Conservation (phyloP, 2,329 filamentous ascomycete genomes). For the Graphiopsis chlorocephala region DNA sequence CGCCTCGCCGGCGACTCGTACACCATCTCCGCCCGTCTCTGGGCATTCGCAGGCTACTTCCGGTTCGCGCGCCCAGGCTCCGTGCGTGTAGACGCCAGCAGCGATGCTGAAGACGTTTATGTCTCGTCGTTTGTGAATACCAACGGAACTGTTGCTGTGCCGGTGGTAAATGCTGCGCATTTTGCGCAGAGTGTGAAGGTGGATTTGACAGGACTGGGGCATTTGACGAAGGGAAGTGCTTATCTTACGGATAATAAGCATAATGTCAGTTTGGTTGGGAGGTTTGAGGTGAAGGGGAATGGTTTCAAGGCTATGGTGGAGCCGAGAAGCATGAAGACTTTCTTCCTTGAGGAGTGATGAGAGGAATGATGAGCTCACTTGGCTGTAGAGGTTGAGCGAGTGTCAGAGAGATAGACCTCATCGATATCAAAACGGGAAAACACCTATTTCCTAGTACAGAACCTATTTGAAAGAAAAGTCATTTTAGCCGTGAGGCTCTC, state of each 20-base stretch:
- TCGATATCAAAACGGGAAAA: too few species aligned
- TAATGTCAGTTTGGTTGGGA: slow-evolving; percentile 18
- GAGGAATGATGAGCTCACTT: not conserved
- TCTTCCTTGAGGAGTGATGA: slow-evolving; percentile 14
- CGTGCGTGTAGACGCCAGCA: slow-evolving; percentile 17
- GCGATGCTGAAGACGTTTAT: slow-evolving; percentile 22
- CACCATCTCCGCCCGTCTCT: slow-evolving; percentile 23
- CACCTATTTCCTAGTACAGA: too few species aligned
- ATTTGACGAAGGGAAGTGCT: slow-evolving; percentile 10
- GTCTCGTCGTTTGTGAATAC: slow-evolving; percentile 23
- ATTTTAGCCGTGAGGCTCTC: not conserved
- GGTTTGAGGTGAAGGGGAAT: slow-evolving; percentile 6
- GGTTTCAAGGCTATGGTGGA: slow-evolving; percentile 20
- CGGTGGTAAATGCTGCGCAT: slow-evolving; percentile 26
- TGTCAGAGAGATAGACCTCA: too few species aligned
- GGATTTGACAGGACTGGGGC: slow-evolving; percentile 7
- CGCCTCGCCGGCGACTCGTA: slow-evolving; percentile 19
- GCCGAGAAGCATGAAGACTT: slow-evolving; percentile 25
- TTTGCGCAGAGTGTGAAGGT: slow-evolving; percentile 21
- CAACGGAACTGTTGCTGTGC: slow-evolving; percentile 25
- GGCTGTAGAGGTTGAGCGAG: too few species aligned
- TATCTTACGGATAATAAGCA: slow-evolving; percentile 26
- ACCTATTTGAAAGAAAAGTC: not conserved
- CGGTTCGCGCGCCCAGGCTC: slow-evolving; percentile 26
- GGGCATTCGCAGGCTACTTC: slow-evolving; percentile 27